Percentiles rank a stretch among this genome's conserved stretches.
Conservation (phyloP, 192 early-diverging fungal species). For the Rhizophagus clarus region DNA sequence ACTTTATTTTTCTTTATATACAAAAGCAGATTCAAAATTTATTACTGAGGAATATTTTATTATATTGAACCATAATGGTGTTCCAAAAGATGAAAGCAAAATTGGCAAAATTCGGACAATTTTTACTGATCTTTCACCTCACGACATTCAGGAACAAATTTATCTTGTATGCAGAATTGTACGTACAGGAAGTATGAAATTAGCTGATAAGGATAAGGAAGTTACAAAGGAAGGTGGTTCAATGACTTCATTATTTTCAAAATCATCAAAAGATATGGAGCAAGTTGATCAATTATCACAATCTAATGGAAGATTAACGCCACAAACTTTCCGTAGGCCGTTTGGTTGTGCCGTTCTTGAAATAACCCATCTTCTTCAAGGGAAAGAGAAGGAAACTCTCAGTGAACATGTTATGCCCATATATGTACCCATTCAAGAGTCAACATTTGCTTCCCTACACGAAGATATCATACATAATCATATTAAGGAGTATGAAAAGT, state of each 20-base stretch:
- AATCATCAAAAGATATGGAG: conserved; percentile 25
- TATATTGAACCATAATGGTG: conserved; percentile 55
- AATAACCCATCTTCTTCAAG: conserved; percentile 47
- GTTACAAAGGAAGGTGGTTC: conserved; percentile 18
- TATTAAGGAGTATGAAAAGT: conserved; percentile 46
- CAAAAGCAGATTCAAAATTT: conserved; percentile 43
- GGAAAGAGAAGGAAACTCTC: conserved; percentile 30
- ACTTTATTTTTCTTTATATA: conserved; percentile 62
- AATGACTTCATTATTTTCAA: conserved; percentile 23
- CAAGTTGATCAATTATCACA: conserved; percentile 27
- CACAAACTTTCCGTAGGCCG: conserved; percentile 50
- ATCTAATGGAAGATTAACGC: neutral
- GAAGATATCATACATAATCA: conserved; percentile 58
- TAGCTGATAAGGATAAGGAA: conserved; percentile 52
- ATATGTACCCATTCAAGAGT: conserved; percentile 52
- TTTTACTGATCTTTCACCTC: conserved; percentile 59
- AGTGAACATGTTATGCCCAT: conserved; percentile 56
- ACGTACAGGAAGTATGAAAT: conserved; percentile 63
- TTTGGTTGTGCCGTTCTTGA: conserved; percentile 66
- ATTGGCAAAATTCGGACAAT: conserved; percentile 55
- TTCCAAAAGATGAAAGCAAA: conserved; percentile 47
- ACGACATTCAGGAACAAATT: conserved; percentile 53
- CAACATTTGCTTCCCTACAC: conserved; percentile 50
- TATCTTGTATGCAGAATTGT: conserved; percentile 67
- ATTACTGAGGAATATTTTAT: conserved; percentile 67